Conservation (phyloP, 2,329 filamentous ascomycete species). For the Sporothrix pallida region DNA sequence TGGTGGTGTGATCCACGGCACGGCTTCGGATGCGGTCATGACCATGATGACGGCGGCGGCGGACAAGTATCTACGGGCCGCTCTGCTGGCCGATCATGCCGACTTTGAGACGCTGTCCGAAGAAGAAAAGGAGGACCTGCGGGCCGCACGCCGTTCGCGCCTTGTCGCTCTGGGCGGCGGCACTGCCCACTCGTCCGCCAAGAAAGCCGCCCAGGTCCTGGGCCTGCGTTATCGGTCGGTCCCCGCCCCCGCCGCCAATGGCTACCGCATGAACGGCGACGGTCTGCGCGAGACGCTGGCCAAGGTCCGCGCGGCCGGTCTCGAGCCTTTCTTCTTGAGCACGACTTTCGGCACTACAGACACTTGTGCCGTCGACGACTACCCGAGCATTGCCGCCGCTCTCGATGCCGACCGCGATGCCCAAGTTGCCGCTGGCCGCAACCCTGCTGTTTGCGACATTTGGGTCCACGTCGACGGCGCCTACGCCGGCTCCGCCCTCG, state of each 20-base stretch:
- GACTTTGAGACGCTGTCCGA: conserved; percentile 39
- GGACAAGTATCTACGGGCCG: conserved; percentile 71
- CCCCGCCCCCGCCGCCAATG: conserved; percentile 64
- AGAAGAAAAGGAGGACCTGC: conserved; percentile 70
- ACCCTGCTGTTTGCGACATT: conserved; percentile 54
- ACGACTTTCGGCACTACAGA: conserved; percentile 85
- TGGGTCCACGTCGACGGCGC: conserved; percentile 96
- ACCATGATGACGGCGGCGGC: conserved; percentile 87
- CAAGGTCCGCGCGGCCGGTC: conserved; percentile 68
- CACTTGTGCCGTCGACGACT: conserved; percentile 86
- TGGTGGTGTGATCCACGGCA: conserved; percentile 93
- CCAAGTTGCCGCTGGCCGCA: conserved; percentile 34
- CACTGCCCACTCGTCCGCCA: conserved; percentile 80
- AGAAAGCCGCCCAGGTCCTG: conserved; percentile 85
- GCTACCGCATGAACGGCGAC: conserved; percentile 72
- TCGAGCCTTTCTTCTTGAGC: conserved; percentile 87
- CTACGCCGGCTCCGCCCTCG: conserved; percentile 84
- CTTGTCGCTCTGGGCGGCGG: conserved; percentile 83
- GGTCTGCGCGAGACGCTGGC: conserved; percentile 67
- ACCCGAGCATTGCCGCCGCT: conserved; percentile 66
- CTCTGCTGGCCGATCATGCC: conserved; percentile 45
- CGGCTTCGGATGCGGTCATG: conserved; percentile 83
- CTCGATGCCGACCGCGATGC: conserved; percentile 46
- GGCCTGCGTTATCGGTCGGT: conserved; percentile 81
- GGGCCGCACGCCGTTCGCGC: conserved; percentile 68